phyloP scores from a whole-genome alignment of 2,329 filamentous ascomycete species.

The Verticillium dahliae region DNA sequence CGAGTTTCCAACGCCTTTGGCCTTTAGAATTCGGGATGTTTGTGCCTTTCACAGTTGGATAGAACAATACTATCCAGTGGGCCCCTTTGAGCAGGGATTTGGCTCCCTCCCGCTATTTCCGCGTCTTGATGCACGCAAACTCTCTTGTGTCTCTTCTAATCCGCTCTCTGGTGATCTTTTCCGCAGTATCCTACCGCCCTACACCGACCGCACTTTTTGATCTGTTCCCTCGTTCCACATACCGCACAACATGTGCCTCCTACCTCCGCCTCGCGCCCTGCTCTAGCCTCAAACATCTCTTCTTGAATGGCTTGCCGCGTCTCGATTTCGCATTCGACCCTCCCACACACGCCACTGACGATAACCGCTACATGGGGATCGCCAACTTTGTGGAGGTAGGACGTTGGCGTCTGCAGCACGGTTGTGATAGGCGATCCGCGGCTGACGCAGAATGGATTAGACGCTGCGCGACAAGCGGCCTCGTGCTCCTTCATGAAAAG shows the following conservation, averaged over 20 bases:
- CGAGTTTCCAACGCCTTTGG: too few relatives aligned
- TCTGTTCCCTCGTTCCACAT: neutral
- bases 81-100: neutral
- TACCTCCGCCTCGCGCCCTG: neutral
- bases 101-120: neutral
- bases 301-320: neutral
- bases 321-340: neutral
- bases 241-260: neutral
- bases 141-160: neutral
- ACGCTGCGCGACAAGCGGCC: neutral
- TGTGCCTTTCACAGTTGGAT: too few relatives aligned
- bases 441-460: neutral
- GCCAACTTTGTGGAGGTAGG: neutral
- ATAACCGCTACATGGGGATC: neutral
- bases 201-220: neutral
- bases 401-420: neutral
- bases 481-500: neutral
- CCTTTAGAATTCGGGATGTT: too few relatives aligned
- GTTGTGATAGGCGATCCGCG: neutral
- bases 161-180: neutral
- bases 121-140: neutral
- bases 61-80: too few relatives aligned
- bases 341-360: neutral
- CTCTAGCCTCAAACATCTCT: neutral
- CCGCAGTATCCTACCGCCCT: neutral